Base-by-base conservation (phyloP, 2,329 filamentous ascomycete species). In the Westerdykella sp. region DNA sequence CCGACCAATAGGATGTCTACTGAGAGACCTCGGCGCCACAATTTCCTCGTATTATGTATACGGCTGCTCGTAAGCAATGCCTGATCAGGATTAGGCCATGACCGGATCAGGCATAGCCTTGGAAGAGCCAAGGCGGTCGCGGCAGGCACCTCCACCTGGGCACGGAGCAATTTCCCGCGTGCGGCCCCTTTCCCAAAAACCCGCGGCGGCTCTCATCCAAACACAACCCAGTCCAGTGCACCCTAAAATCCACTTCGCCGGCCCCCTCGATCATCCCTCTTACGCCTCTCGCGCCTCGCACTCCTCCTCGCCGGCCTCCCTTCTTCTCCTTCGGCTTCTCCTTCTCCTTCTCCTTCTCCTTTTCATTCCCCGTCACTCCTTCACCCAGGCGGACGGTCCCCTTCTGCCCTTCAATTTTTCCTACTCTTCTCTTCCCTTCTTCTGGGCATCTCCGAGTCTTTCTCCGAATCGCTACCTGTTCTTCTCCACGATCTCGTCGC, bases 161-260 rank as follows among this genome's bases (percentile, higher is more conserved):
- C 25, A 28, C 7, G 25, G 25, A 28, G 25, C 25, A 35, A 35
- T 35, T 35, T 35, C 38, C 62, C 60, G 63, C 63, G 55, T 64
- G 59, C 60, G 61, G 49, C 61, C 62, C 62, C 60, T 64, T 60
- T 63, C 57, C 55, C 54, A 48, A 52, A 45, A 49, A n/a, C n/a
- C n/a, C 45, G 44, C 46, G 50, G 56, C 45, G 59, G 6, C 32
- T 14, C 32, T 18, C 32, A 35, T 35, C 32, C 16, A 18, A 35
- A 12, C 7, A 35, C 3, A n/a, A n/a, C n/a, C n/a, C n/a, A n/a
- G n/a, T n/a, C n/a, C n/a, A n/a, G n/a, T n/a, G n/a, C 32, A 15
- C n/a, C n/a, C 32, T 18, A 32, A 32, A 21, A 21, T 21, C 18
- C 18, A 21, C 18, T 21, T 21, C 6, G 18, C 4, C 18, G 3